phyloP scores from a whole-genome alignment of 2,329 filamentous ascomycete genomes.

The Nothophoma quercina region DNA sequence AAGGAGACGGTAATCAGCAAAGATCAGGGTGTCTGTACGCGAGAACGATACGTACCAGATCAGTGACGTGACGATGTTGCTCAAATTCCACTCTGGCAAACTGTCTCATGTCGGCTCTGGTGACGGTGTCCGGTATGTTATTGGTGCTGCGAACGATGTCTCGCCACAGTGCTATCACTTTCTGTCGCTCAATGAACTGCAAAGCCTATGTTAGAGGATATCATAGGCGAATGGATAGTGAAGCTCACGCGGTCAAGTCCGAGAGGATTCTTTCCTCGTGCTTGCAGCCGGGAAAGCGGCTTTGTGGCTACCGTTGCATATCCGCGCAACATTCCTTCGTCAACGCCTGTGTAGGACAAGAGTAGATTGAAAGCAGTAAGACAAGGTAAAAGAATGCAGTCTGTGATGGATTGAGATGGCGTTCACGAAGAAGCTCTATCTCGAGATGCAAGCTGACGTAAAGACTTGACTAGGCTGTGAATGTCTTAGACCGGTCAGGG shows the following conservation, averaged over 20 bases:
- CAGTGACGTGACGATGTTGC: conserved; percentile 54
- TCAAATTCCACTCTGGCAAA: conserved; percentile 60
- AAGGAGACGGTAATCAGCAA: conserved; percentile 11
- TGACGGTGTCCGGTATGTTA: conserved; percentile 39
- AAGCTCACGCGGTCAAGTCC: conserved; percentile 43
- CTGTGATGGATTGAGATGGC: conserved; percentile 9
- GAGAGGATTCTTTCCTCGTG: conserved; percentile 42
- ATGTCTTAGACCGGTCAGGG: conserved; percentile 10
- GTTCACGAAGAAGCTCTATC: conserved; percentile 17
- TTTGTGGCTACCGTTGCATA: conserved; percentile 46
- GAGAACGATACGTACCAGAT: conserved; percentile 49
- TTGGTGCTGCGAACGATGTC: conserved; percentile 55
- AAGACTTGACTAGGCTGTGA: conserved; percentile 18
- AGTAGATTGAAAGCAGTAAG: not conserved
- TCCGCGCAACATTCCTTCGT: conserved; percentile 36
- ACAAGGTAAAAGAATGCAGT: not conserved
- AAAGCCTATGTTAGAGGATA: too few species aligned
- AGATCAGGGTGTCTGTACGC: not conserved
- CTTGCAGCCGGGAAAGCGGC: conserved; percentile 38
- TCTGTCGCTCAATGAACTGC: conserved; percentile 59
- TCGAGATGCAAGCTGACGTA: conserved; percentile 30
- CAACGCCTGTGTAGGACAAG: not conserved
- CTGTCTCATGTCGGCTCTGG: conserved; percentile 53
- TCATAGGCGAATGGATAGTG: too few species aligned
- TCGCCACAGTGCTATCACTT: conserved; percentile 57